Base-by-base conservation (phyloP, 768 basidiomycete species). In the Phlegmacium glaucopus region DNA sequence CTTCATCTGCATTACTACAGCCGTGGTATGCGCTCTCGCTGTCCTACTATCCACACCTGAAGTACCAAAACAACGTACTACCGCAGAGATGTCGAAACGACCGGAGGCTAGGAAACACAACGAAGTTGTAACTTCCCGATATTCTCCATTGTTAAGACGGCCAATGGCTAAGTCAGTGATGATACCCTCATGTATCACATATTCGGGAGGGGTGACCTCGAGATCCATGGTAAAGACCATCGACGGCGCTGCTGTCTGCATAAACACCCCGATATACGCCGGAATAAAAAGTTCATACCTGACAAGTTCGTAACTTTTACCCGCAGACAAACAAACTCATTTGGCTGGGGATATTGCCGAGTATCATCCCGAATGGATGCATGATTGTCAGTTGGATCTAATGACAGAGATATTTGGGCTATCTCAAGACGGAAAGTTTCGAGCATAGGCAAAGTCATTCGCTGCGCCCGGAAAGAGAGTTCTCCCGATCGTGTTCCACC, bases 391-490 rank as follows among this genome's bases (percentile, higher is more conserved):
- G 53, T 18, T 32, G 53, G 50, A 12, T 56, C 58, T 34, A 92
- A 63, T 0, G 72, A 72, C 52, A 95, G 58, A 4, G 75, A 64
- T 22, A 95, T 70, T 6, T 71, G 73, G 9, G 84, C 79, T 6
- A 77, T 72, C 55, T 93, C 85, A 29, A 78, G 78, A 22, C 84
- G 83, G 34, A 96, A 66, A 17, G 79, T 77, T 43, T 90, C 83
- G 12, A 96, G 69, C 87, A 96, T 93, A 0, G 78, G 79, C 40
- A 79, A 59, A 4, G 90, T 83, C 69, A 98, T 76, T 12, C 84
- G 72, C 51, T 94, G 89, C 38, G 79, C 76, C 46, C 94, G 76
- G 27, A 98, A 70, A 7, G 84, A 86, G 29, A 98, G 68, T 48
- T 81, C 77, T 4, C 95, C 95, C 3, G 72, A 70, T 15, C 95